These are phyloP conservation scores for Aspergillus bridgeri DNA, from an alignment of 495 filamentous ascomycete species.

Conservation along the genomic window DNA sequence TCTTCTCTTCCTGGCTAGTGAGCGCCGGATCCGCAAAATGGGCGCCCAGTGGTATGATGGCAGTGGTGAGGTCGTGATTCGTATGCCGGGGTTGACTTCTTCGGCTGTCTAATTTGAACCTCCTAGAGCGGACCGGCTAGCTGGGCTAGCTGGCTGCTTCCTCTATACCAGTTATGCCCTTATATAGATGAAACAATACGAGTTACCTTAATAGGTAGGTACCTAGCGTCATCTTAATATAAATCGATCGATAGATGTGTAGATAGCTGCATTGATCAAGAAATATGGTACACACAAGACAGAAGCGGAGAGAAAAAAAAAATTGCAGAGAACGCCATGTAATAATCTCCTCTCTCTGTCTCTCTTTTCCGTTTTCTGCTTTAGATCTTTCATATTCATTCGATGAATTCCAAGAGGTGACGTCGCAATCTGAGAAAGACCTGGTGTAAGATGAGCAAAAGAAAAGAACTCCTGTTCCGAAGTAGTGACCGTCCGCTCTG, in stretches of 20 bases:
- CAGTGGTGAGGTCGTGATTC: constrained; percentile 46
- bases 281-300: neutral
- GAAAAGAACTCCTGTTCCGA: neutral
- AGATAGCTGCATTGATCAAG: neutral
- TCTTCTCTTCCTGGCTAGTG: constrained; percentile 61
- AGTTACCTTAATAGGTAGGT: no score
- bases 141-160: neutral
- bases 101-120: neutral
- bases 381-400: neutral
- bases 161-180: no score
- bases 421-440: neutral
- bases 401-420: neutral
- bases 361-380: neutral
- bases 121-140: neutral
- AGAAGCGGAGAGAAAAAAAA: neutral
- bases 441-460: neutral
- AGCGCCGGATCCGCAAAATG: constrained; percentile 49
- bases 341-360: neutral
- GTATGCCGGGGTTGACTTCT: constrained; percentile 30
- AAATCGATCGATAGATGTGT: neutral
- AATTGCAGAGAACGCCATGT: neutral
- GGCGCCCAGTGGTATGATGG: constrained; percentile 58
- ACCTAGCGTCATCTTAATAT: no score
- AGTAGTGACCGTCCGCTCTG: neutral
- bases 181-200: no score